Conservation (phyloP, 345 rosid species). For the Nephelium lappaceum region DNA sequence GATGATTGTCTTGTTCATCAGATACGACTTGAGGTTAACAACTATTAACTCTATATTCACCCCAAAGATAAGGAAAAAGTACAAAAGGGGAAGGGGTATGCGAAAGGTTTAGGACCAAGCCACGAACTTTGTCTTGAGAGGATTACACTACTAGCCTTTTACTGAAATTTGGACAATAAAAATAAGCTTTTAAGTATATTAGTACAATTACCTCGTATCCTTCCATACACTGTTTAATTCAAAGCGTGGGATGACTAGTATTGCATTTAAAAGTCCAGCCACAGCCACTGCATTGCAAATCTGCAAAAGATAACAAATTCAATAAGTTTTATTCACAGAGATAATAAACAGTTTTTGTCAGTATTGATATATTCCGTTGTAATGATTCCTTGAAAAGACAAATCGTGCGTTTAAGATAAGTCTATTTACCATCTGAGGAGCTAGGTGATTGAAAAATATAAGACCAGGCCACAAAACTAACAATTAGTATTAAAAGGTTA, state of each 20-base stretch:
- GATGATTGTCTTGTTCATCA: neutral
- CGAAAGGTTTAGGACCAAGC: neutral
- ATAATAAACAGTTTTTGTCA: neutral
- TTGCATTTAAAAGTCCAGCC: constrained; percentile 86
- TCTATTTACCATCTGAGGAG: neutral
- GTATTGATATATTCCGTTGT: neutral
- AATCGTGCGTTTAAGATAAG: neutral
- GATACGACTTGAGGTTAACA: neutral
- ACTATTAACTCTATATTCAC: neutral
- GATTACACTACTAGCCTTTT: constrained; percentile 1
- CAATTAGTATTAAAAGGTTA: neutral
- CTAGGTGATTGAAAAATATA: neutral
- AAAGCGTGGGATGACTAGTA: constrained; percentile 75
- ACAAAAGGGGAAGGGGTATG: neutral
- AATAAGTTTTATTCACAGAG: constrained; percentile 3
- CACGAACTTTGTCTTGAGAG: neutral
- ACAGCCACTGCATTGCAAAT: constrained; percentile 98
- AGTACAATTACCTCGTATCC: constrained; percentile 69
- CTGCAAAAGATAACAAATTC: constrained; percentile 40
- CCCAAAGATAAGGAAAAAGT: neutral
- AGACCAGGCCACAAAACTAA: neutral
- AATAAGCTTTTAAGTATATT: neutral
- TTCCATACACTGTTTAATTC: constrained; percentile 84
- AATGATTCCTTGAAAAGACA: neutral
- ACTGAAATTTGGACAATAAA: constrained; percentile 3